Evolutionary conservation across 2,329 filamentous ascomycete species (phyloP), one percentile per base, ranked within the genome.

Genomic region (Microthyrium microscopicum): DNA sequence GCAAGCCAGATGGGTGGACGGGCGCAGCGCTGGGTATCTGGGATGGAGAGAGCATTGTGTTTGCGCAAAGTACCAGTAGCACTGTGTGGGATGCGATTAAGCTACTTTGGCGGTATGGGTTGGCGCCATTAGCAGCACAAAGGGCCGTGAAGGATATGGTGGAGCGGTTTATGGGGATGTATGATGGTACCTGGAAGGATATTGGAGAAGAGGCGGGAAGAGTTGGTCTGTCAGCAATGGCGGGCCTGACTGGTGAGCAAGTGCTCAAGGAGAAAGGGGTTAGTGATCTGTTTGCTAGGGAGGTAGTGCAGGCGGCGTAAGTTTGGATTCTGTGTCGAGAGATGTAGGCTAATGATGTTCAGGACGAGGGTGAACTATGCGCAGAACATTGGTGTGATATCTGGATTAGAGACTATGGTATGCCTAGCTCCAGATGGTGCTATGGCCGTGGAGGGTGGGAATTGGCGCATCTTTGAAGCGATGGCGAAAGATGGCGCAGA

Each of bases 351-450:
- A 25, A 29, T 12, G 3, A 18, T 11, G 19, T 9, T 17, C 2
- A 79, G 75, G 37, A 94, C 89, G 1, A 69, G 89, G 15, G 87
- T 94, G 41, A 95, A 95, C 54, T 98, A 94, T 55, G 89, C 80
- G 1, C 82, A 85, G 31, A 94, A 95, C 44, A 55, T 95, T 9
- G 69, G 63, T n/a, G 61, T 73, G 22, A 89, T 95, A 30, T 85
- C 95, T 47, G 89, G 83, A 0, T 57, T 98, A 1, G 83, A 91
- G 46, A 73, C 85, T 1, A 83, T 94, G 77, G 78, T 91, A 2
- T 87, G 84, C 27, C 82, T 95, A 73, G 80, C 85, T 2, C 79
- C 84, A 0, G 77, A 87, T 33, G 84, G 83, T 5, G 82, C 85
- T 1, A 71, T 84, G 50, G 64, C 77, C 13, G 68, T 95, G 1